phyloP scores from a whole-genome alignment of 257 asterid species.

The Jacaranda mimosifolia region DNA sequence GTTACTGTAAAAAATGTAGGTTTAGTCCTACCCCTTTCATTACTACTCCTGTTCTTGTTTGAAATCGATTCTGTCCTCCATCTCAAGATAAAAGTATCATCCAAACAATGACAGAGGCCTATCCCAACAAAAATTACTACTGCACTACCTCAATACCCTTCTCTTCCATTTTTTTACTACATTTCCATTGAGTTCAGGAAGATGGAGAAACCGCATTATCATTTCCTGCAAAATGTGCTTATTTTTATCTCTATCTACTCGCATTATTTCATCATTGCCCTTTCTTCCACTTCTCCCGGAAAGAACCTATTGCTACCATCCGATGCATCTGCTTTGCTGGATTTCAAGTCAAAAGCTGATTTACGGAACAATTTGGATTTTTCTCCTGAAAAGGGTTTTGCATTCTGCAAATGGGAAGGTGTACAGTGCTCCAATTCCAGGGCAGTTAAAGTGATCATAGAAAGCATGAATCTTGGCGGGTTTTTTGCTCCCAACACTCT shows the following conservation, averaged over 20 bases:
- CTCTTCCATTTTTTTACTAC: not conserved
- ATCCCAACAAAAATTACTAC: not conserved
- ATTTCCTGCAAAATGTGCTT: slow-evolving; percentile 25
- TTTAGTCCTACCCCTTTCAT: not conserved
- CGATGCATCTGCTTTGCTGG: slow-evolving; percentile 68
- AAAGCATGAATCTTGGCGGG: slow-evolving; percentile 63
- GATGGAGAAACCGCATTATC: slow-evolving; percentile 32
- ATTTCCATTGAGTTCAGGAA: not conserved
- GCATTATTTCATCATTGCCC: slow-evolving; percentile 27
- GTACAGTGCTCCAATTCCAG: slow-evolving; percentile 55
- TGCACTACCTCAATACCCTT: not conserved
- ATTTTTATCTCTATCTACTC: slow-evolving; percentile 26
- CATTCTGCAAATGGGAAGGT: slow-evolving; percentile 80
- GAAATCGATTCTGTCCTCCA: not conserved
- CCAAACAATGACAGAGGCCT: too few species aligned
- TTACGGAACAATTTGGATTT: slow-evolving; percentile 47
- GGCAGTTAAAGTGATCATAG: slow-evolving; percentile 57
- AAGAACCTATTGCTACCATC: slow-evolving; percentile 30
- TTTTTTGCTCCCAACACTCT: slow-evolving; percentile 57
- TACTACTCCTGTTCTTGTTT: not conserved
- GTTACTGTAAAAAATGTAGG: not conserved
- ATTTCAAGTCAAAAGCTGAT: slow-evolving; percentile 78
- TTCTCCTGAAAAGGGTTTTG: slow-evolving; percentile 34
- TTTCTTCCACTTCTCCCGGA: slow-evolving; percentile 38
- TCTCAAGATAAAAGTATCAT: too few species aligned